phyloP scores from a whole-genome alignment of 768 basidiomycete genomes.

The Lactifluus piperatus region DNA sequence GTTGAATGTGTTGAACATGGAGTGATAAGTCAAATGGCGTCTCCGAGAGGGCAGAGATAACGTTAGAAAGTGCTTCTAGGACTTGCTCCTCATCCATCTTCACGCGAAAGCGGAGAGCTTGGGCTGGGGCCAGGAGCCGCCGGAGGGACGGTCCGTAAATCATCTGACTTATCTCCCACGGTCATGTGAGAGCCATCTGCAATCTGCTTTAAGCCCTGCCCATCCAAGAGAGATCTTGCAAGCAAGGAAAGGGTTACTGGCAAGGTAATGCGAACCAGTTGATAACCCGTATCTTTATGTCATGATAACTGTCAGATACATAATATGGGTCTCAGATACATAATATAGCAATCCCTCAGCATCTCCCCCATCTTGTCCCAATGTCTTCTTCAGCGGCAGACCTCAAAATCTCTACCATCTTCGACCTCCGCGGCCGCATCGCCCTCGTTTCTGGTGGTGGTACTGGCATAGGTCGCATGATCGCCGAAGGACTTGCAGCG shows the following conservation, averaged over 20 bases:
- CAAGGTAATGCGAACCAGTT: too few species aligned
- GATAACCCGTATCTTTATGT: too few species aligned
- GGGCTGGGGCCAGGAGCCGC: too few species aligned
- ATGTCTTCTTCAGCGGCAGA: conserved; percentile 6
- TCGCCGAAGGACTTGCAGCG: conserved; percentile 61
- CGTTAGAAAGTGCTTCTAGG: conserved; percentile 53
- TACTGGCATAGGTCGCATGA: conserved; percentile 47
- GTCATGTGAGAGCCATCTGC: too few species aligned
- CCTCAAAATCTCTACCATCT: conserved; percentile 8
- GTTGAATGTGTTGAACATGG: conserved; percentile 58
- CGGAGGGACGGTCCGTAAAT: not conserved
- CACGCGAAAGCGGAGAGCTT: too few species aligned
- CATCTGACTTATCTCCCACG: too few species aligned
- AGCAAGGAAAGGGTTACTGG: too few species aligned
- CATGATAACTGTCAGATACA: too few species aligned
- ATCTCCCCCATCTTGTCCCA: not conserved
- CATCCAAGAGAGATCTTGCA: too few species aligned
- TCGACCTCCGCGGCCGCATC: conserved; percentile 19
- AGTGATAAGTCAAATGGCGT: conserved; percentile 53
- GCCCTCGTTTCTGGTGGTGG: conserved; percentile 23
- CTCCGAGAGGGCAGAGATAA: conserved; percentile 49
- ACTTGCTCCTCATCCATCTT: conserved; percentile 51
- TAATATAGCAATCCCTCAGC: too few species aligned
- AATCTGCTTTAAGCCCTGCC: too few species aligned
- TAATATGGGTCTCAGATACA: too few species aligned